Base-by-base conservation (phyloP, 225 moss, liverwort and hornwort species). In the Bryum argenteum region DNA sequence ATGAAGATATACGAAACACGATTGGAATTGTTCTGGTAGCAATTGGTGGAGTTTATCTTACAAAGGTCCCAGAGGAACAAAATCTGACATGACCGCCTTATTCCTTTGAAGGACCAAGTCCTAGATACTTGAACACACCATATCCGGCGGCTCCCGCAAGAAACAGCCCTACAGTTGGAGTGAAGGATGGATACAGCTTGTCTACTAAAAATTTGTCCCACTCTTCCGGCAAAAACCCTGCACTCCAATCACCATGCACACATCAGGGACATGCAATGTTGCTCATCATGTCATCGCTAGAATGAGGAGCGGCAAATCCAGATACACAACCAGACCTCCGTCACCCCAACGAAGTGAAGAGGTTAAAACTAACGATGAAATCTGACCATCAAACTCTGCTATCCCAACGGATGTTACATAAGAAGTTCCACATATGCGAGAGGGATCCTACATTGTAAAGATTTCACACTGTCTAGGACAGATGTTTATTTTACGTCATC, bases 221-320 rank as follows among this genome's bases (percentile, higher is more conserved):
- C 1, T 89, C 89, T 67, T 81, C 78, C 53, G 89, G 84, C 74
- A 89, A 69, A 45, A 89, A 84, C 8, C 87, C 89, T 89, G 80
- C 78, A 62, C 16, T 21, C 40, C 61, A 71, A 59, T 47, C 63
- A 58, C 0, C 21, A 69, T 24, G 41, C 41, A 26, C 67, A 71
- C 51, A 9, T 77, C 23, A 71, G 77, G 58, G 43, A 19, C 61
- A 57, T 10, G 50, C 20, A 40, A 28, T 16, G 5, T 24, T 33
- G 18, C 4, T 65, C 65, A 47, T 18, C 54, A 69, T 19, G 68
- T 42, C 26, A 11, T 66, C 10, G 47, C 38, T 58, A 20, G 57
- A 38, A 45, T 48, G 38, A 23, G 50, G 37, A 21, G 47, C 38
- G 45, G 20, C 33, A 73, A 19, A 28, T 44, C 44, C 24, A 44